phyloP scores from a whole-genome alignment of 2,329 filamentous ascomycete species.

The Aspergillus alliaceus region DNA sequence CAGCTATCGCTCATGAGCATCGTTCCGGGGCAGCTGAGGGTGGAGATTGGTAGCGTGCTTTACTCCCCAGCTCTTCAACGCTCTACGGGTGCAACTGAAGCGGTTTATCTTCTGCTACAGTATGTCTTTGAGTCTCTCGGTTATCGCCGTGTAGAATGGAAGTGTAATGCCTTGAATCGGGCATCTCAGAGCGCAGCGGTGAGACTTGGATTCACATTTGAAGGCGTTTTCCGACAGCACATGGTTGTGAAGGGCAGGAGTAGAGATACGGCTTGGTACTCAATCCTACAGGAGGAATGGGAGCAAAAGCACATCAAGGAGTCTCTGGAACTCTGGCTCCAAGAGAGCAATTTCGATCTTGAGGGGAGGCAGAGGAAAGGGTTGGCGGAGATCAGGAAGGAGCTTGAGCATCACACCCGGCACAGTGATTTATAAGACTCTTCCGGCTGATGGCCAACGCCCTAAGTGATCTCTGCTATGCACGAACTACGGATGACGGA shows the following conservation, averaged over 20 bases:
- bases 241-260: conserved; percentile 56
- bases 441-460: no score
- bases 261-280: conserved; percentile 62
- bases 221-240: conserved; percentile 63
- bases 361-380: no score
- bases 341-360: no score
- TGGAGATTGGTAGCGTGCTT: background rate
- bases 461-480: no score
- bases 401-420: no score
- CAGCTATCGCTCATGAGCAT: background rate
- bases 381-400: no score
- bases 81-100: background rate
- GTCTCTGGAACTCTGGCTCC: no score
- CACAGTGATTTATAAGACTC: no score
- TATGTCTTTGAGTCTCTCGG: conserved; percentile 56
- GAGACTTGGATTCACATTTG: conserved; percentile 59
- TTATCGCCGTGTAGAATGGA: conserved; percentile 64
- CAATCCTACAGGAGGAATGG: conserved; percentile 62
- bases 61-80: background rate
- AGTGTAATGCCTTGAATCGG: conserved; percentile 59
- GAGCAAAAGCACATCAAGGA: no score
- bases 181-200: conserved; percentile 56
- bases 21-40: background rate
- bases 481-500: no score
- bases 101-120: conserved; percentile 40